Evolutionary conservation across 345 rosid species (phyloP).

Genomic region (Moricandia arvensis): DNA sequence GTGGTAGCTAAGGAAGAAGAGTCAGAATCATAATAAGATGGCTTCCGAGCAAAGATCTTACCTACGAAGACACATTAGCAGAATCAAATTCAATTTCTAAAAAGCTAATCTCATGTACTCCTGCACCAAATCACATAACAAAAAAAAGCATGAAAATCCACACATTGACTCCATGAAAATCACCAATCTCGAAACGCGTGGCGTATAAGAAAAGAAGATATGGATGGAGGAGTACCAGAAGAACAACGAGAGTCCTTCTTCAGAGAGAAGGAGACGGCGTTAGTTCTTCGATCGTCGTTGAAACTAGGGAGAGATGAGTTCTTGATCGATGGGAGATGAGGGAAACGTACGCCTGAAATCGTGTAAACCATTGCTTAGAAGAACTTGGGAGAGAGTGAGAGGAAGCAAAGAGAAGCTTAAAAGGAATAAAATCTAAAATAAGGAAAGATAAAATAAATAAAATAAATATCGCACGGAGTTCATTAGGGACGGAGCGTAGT

Average conservation of each 20-base stretch:
- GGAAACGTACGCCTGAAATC: slow-evolving; percentile 54
- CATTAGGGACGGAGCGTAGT: slow-evolving; percentile 23
- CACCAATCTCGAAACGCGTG: slow-evolving; percentile 24
- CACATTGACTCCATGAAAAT: slow-evolving; percentile 12
- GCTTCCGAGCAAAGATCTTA: slow-evolving; percentile 62
- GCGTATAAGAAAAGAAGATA: slow-evolving; percentile 7
- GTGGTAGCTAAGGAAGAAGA: slow-evolving; percentile 51
- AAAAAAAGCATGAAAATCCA: slow-evolving; percentile 1
- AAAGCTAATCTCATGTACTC: not conserved
- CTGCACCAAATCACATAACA: not conserved
- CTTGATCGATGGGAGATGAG: slow-evolving; percentile 42
- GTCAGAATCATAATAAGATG: slow-evolving; percentile 56
- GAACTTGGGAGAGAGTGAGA: not conserved
- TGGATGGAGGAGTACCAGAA: slow-evolving; percentile 37
- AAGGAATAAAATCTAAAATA: slow-evolving; percentile 14
- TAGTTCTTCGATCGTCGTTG: slow-evolving; percentile 51
- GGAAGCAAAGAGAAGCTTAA: slow-evolving; percentile 2
- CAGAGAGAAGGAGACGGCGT: slow-evolving; percentile 44
- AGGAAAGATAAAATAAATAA: not conserved
- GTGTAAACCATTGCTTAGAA: slow-evolving; percentile 55
- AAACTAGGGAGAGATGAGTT: slow-evolving; percentile 45
- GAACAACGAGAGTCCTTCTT: slow-evolving; percentile 50
- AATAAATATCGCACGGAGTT: slow-evolving; percentile 18
- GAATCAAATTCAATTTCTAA: slow-evolving; percentile 31
- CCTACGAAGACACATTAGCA: slow-evolving; percentile 44